phyloP scores from a whole-genome alignment of 352 stramenopile species.

The Peronosclerospora sorghi region DNA sequence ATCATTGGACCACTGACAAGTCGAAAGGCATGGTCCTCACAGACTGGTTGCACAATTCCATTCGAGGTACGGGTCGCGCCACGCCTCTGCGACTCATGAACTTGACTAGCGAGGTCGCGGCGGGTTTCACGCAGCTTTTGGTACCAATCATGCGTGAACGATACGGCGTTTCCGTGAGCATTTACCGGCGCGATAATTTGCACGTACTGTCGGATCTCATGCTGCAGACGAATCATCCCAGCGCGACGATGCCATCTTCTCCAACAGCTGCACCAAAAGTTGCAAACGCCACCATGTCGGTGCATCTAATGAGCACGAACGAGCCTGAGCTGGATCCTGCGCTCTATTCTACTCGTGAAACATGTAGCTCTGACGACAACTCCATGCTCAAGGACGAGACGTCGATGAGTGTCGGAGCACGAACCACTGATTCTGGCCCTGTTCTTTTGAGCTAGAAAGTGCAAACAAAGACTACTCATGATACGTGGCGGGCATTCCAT shows the following conservation, averaged over 20 bases:
- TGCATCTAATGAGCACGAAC: slow-evolving; percentile 4
- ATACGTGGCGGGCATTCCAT: too few species aligned
- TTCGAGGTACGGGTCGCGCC: slow-evolving; percentile 34
- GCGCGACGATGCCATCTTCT: slow-evolving; percentile 16
- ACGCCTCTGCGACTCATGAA: slow-evolving; percentile 31
- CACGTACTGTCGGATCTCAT: slow-evolving; percentile 54
- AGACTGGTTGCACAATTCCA: slow-evolving; percentile 53
- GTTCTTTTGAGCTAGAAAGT: too few species aligned
- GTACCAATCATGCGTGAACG: slow-evolving; percentile 56
- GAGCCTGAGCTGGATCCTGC: slow-evolving; percentile 8
- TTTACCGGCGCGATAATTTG: slow-evolving; percentile 44
- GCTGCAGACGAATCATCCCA: slow-evolving; percentile 39
- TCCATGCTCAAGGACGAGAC: too few species aligned
- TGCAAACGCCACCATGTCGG: slow-evolving; percentile 3
- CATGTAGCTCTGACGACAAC: slow-evolving; percentile 3
- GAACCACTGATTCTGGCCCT: too few species aligned
- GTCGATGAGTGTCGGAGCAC: too few species aligned
- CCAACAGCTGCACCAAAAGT: slow-evolving; percentile 9
- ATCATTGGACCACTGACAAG: slow-evolving; percentile 62
- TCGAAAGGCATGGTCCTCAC: slow-evolving; percentile 40
- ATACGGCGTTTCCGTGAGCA: slow-evolving; percentile 47
- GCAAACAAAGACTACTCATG: too few species aligned
- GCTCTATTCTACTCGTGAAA: slow-evolving; percentile 3
- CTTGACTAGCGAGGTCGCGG: slow-evolving; percentile 41
- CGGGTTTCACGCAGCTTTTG: slow-evolving; percentile 54